A percentile compares a stretch with the other conserved stretches of the same genome.
phyloP scores from a whole-genome alignment of 108 stramenopile genomes.

The Cyclostephanos invisitatus region DNA sequence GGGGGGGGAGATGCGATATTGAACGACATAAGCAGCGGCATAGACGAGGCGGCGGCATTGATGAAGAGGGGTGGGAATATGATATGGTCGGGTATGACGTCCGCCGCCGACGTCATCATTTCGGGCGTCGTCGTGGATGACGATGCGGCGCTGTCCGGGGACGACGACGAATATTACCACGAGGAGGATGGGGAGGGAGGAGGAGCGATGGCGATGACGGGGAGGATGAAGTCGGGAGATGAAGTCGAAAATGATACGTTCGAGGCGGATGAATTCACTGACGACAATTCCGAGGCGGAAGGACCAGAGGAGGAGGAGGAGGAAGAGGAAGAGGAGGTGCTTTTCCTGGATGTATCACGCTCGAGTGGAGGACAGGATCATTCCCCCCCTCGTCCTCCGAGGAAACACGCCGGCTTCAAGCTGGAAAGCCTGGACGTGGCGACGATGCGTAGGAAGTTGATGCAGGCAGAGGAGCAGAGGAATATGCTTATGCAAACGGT shows the following conservation, averaged over 20 bases:
- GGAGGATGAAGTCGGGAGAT: conserved; percentile 4
- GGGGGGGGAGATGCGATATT: background rate
- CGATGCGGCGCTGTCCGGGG: background rate
- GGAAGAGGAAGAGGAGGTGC: conserved; percentile 31
- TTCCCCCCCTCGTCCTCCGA: background rate
- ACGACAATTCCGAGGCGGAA: conserved; percentile 7
- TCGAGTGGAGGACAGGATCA: background rate
- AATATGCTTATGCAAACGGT: conserved; percentile 39
- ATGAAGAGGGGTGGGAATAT: background rate
- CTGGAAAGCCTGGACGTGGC: conserved; percentile 46
- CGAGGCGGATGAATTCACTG: background rate
- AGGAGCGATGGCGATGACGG: conserved; percentile 4
- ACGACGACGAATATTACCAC: conserved; percentile 9
- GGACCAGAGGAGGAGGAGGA: too few relatives aligned
- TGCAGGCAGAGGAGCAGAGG: conserved; percentile 36
- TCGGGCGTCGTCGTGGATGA: conserved; percentile 20
- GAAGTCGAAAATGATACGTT: conserved; percentile 3
- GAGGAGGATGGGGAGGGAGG: background rate
- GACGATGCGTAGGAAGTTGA: conserved; percentile 30
- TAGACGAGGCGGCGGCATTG: background rate
- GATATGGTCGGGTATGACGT: background rate
- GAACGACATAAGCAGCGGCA: background rate
- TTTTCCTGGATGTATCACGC: background rate
- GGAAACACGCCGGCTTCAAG: conserved; percentile 7
- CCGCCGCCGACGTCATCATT: conserved; percentile 15